These are phyloP conservation scores for Clavispora carvajalis DNA, from an alignment of 805 yeast genomes.

Conservation along the genomic window DNA sequence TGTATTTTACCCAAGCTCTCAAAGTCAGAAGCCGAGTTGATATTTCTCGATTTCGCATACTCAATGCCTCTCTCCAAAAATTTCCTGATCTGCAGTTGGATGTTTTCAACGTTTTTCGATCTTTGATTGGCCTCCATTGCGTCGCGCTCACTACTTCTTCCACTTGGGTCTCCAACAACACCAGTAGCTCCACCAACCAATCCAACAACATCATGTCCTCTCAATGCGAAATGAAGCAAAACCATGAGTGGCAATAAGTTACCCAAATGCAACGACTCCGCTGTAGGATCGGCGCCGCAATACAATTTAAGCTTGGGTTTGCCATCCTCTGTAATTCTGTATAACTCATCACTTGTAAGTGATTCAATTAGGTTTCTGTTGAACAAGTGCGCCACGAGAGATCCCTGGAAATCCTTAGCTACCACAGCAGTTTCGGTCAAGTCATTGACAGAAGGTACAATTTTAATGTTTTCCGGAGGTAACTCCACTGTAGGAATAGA, in stretches of 20 bases:
- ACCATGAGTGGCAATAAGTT: constrained; percentile 84
- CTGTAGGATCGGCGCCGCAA: constrained; percentile 97
- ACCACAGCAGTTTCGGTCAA: constrained; percentile 18
- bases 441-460: constrained; percentile 32
- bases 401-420: constrained; percentile 20
- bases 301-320: constrained; percentile 52
- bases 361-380: constrained; percentile 34
- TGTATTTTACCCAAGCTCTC: constrained; percentile 32
- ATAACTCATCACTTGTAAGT: constrained; percentile 34
- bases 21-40: constrained; percentile 18
- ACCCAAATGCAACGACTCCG: constrained; percentile 83
- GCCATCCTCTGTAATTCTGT: constrained; percentile 23
- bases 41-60: constrained; percentile 53
- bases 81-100: constrained; percentile 53
- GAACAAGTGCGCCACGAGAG: constrained; percentile 35
- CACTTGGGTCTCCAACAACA: constrained; percentile 94
- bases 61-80: constrained; percentile 59
- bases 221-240: constrained; percentile 70
- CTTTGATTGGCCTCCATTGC: constrained; percentile 51
- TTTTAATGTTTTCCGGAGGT: constrained; percentile 30
- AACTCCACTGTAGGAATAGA: constrained; percentile 9
- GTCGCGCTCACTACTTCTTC: constrained; percentile 71
- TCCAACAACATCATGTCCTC: constrained; percentile 83
- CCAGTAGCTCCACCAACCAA: constrained; percentile 96
- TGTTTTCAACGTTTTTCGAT: constrained; percentile 50